Conservation (phyloP, 2,329 filamentous ascomycete genomes). For the Botrytis aclada region DNA sequence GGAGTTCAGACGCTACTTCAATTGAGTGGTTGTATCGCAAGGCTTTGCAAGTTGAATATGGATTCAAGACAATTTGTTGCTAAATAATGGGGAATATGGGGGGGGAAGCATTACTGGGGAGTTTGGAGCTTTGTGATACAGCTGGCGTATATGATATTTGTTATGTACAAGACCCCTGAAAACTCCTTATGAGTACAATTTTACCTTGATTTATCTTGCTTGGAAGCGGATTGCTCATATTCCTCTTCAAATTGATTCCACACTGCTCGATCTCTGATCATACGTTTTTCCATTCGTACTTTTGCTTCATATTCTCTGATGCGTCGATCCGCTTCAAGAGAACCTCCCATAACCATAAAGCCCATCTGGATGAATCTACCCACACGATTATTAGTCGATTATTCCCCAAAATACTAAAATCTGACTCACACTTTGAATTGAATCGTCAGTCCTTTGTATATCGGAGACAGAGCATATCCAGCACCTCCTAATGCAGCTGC, state of each 20-base stretch:
- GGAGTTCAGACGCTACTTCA: slow-evolving; percentile 94
- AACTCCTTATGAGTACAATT: slow-evolving; percentile 12
- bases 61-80: slow-evolving; percentile 73
- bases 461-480: slow-evolving; percentile 62
- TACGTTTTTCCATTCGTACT: slow-evolving; percentile 61
- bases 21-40: slow-evolving; percentile 85
- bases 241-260: slow-evolving; percentile 68
- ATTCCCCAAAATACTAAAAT: too few species aligned
- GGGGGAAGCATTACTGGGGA: slow-evolving; percentile 26
- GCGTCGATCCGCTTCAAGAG: slow-evolving; percentile 70
- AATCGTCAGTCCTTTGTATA: slow-evolving; percentile 69
- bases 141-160: slow-evolving; percentile 13
- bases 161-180: slow-evolving; percentile 16
- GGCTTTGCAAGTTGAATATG: slow-evolving; percentile 96
- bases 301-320: slow-evolving; percentile 65
- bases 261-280: slow-evolving; percentile 61
- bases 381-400: neutral
- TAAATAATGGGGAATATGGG: slow-evolving; percentile 26
- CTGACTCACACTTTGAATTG: slow-evolving; percentile 71
- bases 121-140: slow-evolving; percentile 25
- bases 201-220: slow-evolving; percentile 24
- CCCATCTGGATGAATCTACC: slow-evolving; percentile 71
- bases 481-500: slow-evolving; percentile 59
- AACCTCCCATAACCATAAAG: slow-evolving; percentile 70
- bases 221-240: slow-evolving; percentile 24